Evolutionary conservation across 2,329 filamentous ascomycete species (phyloP), one percentile per base, ranked within the genome.

Genomic region (Basipetospora chlamydospora): DNA sequence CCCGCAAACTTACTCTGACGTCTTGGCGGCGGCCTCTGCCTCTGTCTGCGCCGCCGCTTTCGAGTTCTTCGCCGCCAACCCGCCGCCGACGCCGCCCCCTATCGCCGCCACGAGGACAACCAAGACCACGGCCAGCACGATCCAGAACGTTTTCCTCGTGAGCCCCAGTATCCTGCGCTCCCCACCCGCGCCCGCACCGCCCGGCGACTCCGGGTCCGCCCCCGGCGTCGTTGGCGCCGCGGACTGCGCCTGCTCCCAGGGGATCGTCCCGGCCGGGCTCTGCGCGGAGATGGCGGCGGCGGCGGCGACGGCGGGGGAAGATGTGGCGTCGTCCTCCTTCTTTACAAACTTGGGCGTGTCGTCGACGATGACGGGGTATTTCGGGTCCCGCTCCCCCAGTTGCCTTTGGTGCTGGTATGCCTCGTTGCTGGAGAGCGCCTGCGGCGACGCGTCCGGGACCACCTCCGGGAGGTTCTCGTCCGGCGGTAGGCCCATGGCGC

Each of bases 31-130:
- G n/a, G n/a, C n/a, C n/a, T 15, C 28, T 7, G 17, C 12, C 32
- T 18, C 22, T 17, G 15, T 29, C 2, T 4, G 6, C 12, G 10
- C 28, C 4, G 10, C 11, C 31, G 35, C 15, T 31, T 21, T 10
- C 16, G 15, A 21, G 10, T 26, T 26, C 18, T 28, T 20, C 15
- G 33, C 10, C 5, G 23, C n/a, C 18, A 40, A 9, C 3, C 40
- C 42, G 6, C 41, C 44, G 8, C 45, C 44, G 12, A 44, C 42
- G 12, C 39, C 45, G 23, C 42, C 45, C 1, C 42, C 42, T 12
- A 46, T 32, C 3, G 40, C 42, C 3, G 45, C 44, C n/a, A 39
- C 39, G 6, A 47, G 22, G 13, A 46, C 15, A 8, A 42, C 23
- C 6, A 46, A 12, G 5, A 41, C 34, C 5, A 44, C 26, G 4